These are phyloP conservation scores for Vinca minor DNA, from an alignment of 257 asterid genomes.

Conservation along the genomic window DNA sequence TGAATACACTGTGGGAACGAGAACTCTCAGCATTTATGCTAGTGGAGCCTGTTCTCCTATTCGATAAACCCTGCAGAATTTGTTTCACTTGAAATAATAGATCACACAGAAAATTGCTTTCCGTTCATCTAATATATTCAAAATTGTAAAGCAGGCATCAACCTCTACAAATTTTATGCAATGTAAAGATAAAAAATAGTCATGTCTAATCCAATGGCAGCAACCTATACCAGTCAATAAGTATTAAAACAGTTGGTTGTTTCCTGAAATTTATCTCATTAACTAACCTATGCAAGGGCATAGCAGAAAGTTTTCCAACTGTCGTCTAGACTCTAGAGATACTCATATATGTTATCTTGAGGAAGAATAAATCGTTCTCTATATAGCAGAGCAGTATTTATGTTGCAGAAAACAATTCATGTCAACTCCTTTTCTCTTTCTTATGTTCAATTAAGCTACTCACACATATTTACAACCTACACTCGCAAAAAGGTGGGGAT, in stretches of 20 bases:
- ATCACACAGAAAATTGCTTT: neutral
- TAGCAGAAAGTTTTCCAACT: neutral
- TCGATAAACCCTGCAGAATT: slow-evolving; percentile 70
- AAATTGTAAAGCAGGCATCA: neutral
- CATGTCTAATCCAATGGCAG: too few species aligned
- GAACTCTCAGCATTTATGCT: slow-evolving; percentile 94
- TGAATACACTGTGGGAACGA: slow-evolving; percentile 95
- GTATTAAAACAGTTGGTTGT: too few species aligned
- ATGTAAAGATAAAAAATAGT: too few species aligned
- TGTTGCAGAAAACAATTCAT: neutral
- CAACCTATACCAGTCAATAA: too few species aligned
- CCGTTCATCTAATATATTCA: neutral
- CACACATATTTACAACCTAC: neutral
- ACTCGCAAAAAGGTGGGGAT: neutral
- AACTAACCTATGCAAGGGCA: neutral
- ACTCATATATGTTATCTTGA: neutral
- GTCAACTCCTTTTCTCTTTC: neutral
- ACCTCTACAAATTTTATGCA: too few species aligned
- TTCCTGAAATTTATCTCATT: too few species aligned
- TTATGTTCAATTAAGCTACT: neutral
- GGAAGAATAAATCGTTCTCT: neutral
- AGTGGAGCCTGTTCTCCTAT: slow-evolving; percentile 89
- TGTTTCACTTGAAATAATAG: slow-evolving; percentile 1
- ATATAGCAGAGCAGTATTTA: neutral
- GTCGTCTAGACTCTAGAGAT: neutral